Conservation (phyloP, 805 yeast species). For the Grigorovia humatica region DNA sequence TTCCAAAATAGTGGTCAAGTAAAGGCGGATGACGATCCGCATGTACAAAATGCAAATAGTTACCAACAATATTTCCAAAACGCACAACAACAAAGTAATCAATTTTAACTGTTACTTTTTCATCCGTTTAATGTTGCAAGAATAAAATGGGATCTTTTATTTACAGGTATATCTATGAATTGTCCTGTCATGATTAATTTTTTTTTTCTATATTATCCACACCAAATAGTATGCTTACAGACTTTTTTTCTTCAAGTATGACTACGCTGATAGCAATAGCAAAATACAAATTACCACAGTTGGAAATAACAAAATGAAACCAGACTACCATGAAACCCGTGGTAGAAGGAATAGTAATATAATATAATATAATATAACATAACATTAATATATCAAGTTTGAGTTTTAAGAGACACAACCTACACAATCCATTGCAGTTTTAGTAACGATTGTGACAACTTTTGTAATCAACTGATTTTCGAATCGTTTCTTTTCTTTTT, state of each 20-base stretch:
- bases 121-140: background rate
- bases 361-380: too few relatives aligned
- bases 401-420: background rate
- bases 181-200: too few relatives aligned
- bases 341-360: too few relatives aligned
- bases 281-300: background rate
- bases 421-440: background rate
- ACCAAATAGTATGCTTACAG: too few relatives aligned
- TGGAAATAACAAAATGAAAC: background rate
- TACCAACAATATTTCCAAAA: constrained; percentile 56
- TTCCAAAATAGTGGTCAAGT: background rate
- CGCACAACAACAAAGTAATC: constrained; percentile 41
- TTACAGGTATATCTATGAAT: too few relatives aligned
- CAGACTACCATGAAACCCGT: background rate
- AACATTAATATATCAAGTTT: too few relatives aligned
- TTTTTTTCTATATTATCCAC: too few relatives aligned
- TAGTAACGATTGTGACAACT: background rate
- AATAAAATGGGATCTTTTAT: too few relatives aligned
- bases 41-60: background rate
- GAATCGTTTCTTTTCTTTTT: background rate
- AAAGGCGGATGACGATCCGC: background rate
- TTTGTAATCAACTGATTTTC: background rate
- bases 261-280: too few relatives aligned
- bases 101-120: constrained; percentile 24
- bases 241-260: too few relatives aligned